Base-by-base conservation (phyloP, 1,284 basidiomycete species). In the Rhodotorula glutinis region DNA sequence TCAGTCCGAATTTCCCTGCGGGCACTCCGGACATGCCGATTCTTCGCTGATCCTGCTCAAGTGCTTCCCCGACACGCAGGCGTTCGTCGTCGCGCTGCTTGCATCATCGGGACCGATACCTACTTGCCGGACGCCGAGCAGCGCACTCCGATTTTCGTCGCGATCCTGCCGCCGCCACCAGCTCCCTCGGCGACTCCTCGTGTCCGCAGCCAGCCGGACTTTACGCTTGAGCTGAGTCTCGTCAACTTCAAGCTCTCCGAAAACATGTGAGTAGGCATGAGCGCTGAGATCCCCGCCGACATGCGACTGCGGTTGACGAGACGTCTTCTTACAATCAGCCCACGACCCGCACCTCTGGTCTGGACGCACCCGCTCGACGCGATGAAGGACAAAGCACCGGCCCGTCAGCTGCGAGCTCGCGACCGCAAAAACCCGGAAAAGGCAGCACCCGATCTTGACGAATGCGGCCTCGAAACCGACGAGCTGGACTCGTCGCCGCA, bases 341-440 rank as follows among this genome's bases (percentile, higher is more conserved):
- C 62, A 7, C 62, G 62, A 4, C 62, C 62, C 2, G 56, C 57
- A 19, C 62, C 62, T n/a, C 62, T 63, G 30, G 52, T 47, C 44
- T 63, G 62, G 62, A 47, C 44, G 21, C 11, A 43, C 25, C 25
- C 57, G 25, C 25, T 33, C 56, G 62, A 63, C 53, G 5, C 19
- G 7, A 40, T n/a, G 27, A 43, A 33, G 19, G 43, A 23, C 30
- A 25, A n/a, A 5, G 13, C 46, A 21, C 23, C 57, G 46, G 38
- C 57, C 2, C 57, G 46, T 25, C n/a, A 33, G 46, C 21, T 11
- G 51, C n/a, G 49, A 13, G 25, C 25, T 23, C 49, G 11, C 11
- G 13, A 2, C n/a, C 23, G 46, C 17, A 23, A 4, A 10, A 47
- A 10, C 21, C 21, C 23, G n/a, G 10, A 25, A 47, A 17, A 47